These are phyloP conservation scores for Gilbertella persicaria DNA, from an alignment of 371 early-diverging fungal species.

Conservation along the genomic window DNA sequence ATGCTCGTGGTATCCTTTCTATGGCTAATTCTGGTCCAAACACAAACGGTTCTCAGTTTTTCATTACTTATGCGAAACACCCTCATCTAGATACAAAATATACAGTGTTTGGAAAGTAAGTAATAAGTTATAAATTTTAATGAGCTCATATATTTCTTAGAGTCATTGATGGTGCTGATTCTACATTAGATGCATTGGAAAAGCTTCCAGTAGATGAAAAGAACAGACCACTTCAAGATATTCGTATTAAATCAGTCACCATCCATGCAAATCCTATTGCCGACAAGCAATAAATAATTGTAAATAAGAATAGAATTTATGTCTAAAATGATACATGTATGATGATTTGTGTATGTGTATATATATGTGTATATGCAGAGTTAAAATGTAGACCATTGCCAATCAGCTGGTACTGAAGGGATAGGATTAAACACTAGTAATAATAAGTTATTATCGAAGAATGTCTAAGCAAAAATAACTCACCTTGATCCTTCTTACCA, in stretches of 20 bases:
- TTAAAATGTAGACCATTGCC: conserved; percentile 40
- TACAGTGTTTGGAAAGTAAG: conserved; percentile 92
- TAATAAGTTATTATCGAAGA: neutral
- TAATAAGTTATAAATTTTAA: conserved; percentile 3
- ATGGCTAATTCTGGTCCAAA: conserved; percentile 97
- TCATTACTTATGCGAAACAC: conserved; percentile 85
- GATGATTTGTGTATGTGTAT: neutral
- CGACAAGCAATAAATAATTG: conserved; percentile 43
- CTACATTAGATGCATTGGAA: conserved; percentile 86
- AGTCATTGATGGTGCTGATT: conserved; percentile 88
- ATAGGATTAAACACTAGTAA: conserved; percentile 23
- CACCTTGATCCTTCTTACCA: conserved; percentile 22
- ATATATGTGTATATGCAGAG: neutral
- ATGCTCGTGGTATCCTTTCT: conserved; percentile 83
- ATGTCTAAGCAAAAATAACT: neutral
- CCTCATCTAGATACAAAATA: conserved; percentile 90
- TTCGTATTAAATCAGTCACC: conserved; percentile 77
- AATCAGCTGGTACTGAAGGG: conserved; percentile 34
- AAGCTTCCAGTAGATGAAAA: conserved; percentile 85
- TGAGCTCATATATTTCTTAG: conserved; percentile 30
- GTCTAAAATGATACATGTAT: neutral
- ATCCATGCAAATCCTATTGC: conserved; percentile 98
- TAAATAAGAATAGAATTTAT: neutral
- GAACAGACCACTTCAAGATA: conserved; percentile 80
- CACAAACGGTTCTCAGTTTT: conserved; percentile 92